Conservation (phyloP, 352 stramenopile genomes). For the Plasmopara viticola region DNA sequence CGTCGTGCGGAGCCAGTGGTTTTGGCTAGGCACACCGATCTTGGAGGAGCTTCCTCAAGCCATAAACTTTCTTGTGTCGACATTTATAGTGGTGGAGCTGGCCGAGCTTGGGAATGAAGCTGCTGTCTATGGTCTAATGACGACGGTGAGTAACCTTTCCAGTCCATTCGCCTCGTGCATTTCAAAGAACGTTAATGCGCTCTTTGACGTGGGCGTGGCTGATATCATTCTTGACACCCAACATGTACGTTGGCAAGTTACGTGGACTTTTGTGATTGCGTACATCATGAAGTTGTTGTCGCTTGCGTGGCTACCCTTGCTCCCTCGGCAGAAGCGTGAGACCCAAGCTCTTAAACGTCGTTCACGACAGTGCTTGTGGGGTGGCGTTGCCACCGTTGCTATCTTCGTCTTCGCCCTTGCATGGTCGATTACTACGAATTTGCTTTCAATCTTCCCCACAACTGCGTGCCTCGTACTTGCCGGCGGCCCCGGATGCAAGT, state of each 20-base stretch:
- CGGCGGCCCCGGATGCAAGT: conserved; percentile 44
- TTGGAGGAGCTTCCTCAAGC: conserved; percentile 30
- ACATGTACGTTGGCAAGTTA: conserved; percentile 32
- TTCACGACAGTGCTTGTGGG: conserved; percentile 28
- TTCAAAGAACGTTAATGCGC: conserved; percentile 30
- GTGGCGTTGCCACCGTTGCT: conserved; percentile 26
- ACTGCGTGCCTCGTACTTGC: conserved; percentile 55
- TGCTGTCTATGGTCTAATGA: conserved; percentile 36
- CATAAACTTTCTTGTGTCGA: conserved; percentile 36
- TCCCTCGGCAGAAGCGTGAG: conserved; percentile 41
- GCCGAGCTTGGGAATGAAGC: conserved; percentile 38
- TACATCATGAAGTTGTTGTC: conserved; percentile 28
- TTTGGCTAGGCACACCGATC: conserved; percentile 34
- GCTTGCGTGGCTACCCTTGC: conserved; percentile 28
- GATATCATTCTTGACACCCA: conserved; percentile 34
- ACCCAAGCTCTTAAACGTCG: conserved; percentile 31
- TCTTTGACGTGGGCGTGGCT: conserved; percentile 38
- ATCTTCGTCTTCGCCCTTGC: conserved; percentile 40
- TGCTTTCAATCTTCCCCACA: conserved; percentile 46
- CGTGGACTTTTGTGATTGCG: conserved; percentile 34
- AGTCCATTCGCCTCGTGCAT: conserved; percentile 36
- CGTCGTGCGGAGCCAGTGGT: conserved; percentile 40
- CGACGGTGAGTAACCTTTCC: conserved; percentile 36
- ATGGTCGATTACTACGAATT: conserved; percentile 53
- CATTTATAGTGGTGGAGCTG: conserved; percentile 44